Percentiles rank a stretch among this genome's conserved stretches.
phyloP scores from a whole-genome alignment of 2,329 filamentous ascomycete genomes.

The Plectosphaerella sp. region DNA sequence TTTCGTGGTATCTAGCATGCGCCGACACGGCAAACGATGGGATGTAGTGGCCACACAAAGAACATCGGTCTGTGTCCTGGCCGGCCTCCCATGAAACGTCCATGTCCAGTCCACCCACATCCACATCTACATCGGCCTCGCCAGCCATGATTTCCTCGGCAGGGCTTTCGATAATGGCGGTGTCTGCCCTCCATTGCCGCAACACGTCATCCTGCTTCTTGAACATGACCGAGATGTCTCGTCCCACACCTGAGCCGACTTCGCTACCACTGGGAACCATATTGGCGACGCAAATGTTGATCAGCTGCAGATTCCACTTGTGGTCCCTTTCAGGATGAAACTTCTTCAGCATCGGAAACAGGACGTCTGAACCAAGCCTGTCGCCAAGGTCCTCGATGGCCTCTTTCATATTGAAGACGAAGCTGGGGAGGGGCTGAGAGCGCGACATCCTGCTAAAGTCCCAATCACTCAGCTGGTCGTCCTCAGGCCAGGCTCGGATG shows the following conservation, averaged over 20 bases:
- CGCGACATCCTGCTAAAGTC: slow-evolving; percentile 69
- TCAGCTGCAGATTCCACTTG: slow-evolving; percentile 73
- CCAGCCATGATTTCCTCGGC: slow-evolving; percentile 11
- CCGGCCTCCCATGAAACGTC: slow-evolving; percentile 21
- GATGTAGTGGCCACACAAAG: slow-evolving; percentile 47
- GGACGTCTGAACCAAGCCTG: slow-evolving; percentile 62
- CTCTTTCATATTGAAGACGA: slow-evolving; percentile 63
- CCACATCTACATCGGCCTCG: slow-evolving; percentile 20
- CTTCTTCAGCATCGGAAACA: slow-evolving; percentile 70
- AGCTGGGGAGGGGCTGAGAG: slow-evolving; percentile 68
- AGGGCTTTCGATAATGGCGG: slow-evolving; percentile 7
- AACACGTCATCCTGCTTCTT: slow-evolving; percentile 65
- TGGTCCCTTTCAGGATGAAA: slow-evolving; percentile 63
- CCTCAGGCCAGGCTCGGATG: slow-evolving; percentile 54
- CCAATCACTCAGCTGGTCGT: slow-evolving; percentile 40
- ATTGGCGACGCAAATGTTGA: slow-evolving; percentile 86
- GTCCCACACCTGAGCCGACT: slow-evolving; percentile 50
- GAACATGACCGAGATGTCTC: slow-evolving; percentile 83
- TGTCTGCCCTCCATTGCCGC: slow-evolving; percentile 59
- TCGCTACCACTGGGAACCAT: slow-evolving; percentile 60
- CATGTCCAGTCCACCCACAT: slow-evolving; percentile 20
- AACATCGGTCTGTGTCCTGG: slow-evolving; percentile 26
- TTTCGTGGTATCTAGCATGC: slow-evolving; percentile 48
- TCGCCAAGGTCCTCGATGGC: slow-evolving; percentile 57
- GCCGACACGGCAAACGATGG: slow-evolving; percentile 55